Evolutionary conservation across 1,139 yeast species (phyloP).

Genomic region (Yamadazyma jaroonii): DNA sequence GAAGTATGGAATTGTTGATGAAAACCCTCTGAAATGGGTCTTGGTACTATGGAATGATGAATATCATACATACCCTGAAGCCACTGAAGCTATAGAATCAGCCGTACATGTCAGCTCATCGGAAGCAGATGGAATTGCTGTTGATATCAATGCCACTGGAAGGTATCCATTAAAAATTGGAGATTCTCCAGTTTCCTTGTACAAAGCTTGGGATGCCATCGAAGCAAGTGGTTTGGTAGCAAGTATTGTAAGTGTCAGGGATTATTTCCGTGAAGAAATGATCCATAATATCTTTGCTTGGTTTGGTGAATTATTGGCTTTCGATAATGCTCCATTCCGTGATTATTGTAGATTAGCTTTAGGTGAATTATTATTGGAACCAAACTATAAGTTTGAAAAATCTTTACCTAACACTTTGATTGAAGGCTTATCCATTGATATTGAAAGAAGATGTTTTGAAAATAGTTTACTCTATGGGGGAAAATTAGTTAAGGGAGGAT

Average conservation of each 20-base stretch:
- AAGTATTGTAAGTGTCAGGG: slow-evolving; percentile 47
- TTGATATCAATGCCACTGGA: slow-evolving; percentile 33
- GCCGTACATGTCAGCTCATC: slow-evolving; percentile 26
- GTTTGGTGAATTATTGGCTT: slow-evolving; percentile 42
- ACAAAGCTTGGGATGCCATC: slow-evolving; percentile 28
- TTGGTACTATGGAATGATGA: slow-evolving; percentile 75
- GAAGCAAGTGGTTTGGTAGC: slow-evolving; percentile 55
- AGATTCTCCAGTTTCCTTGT: slow-evolving; percentile 17
- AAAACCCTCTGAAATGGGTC: slow-evolving; percentile 34
- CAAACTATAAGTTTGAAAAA: slow-evolving; percentile 24
- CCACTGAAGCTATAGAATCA: slow-evolving; percentile 40
- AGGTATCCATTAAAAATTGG: slow-evolving; percentile 25
- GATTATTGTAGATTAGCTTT: slow-evolving; percentile 21
- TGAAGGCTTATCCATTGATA: slow-evolving; percentile 15
- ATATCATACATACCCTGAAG: slow-evolving; percentile 54
- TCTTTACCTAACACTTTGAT: slow-evolving; percentile 23
- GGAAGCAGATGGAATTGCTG: slow-evolving; percentile 32
- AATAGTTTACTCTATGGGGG: slow-evolving; percentile 33
- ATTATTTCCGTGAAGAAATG: slow-evolving; percentile 47
- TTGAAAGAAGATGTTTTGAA: slow-evolving; percentile 22
- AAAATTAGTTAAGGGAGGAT: slow-evolving; percentile 23
- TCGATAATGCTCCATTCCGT: slow-evolving; percentile 22
- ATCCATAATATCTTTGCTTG: slow-evolving; percentile 46
- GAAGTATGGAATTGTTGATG: slow-evolving; percentile 27
- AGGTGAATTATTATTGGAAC: slow-evolving; percentile 29